Conservation (phyloP, 2,329 filamentous ascomycete genomes). For the Paecilomyces sp. region DNA sequence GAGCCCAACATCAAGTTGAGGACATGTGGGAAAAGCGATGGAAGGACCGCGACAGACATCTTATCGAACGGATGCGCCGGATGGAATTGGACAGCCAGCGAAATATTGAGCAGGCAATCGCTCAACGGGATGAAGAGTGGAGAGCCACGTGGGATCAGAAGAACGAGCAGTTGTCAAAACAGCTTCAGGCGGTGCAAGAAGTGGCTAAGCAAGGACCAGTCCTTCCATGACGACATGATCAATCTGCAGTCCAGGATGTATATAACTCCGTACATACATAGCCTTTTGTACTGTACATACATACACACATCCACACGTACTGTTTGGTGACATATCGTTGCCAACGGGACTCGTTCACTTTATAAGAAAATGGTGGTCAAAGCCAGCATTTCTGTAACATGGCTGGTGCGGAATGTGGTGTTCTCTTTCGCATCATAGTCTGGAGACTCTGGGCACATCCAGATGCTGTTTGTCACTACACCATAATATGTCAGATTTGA, state of each 20-base stretch:
- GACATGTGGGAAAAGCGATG: constrained; percentile 27
- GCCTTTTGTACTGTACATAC: neutral
- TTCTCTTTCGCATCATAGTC: neutral
- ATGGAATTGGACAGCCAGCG: constrained; percentile 13
- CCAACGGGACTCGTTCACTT: neutral
- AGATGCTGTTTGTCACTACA: no score
- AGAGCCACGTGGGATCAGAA: constrained; percentile 8
- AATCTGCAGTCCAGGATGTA: neutral
- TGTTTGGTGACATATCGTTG: neutral
- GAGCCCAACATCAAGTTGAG: constrained; percentile 23
- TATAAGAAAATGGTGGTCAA: neutral
- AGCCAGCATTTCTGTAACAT: neutral
- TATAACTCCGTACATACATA: neutral
- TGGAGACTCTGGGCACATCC: neutral
- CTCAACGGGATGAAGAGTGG: constrained; percentile 13
- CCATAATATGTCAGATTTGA: no score
- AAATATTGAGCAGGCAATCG: constrained; percentile 11
- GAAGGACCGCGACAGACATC: constrained; percentile 23
- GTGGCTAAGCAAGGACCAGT: neutral
- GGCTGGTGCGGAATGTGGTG: neutral
- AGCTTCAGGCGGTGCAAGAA: neutral
- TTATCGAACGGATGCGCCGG: constrained; percentile 17
- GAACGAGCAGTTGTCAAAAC: constrained; percentile 5
- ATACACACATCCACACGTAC: no score
- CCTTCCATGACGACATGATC: neutral